Evolutionary conservation across 805 yeast genomes (phyloP).

Genomic region (Myxozyma udenii): DNA sequence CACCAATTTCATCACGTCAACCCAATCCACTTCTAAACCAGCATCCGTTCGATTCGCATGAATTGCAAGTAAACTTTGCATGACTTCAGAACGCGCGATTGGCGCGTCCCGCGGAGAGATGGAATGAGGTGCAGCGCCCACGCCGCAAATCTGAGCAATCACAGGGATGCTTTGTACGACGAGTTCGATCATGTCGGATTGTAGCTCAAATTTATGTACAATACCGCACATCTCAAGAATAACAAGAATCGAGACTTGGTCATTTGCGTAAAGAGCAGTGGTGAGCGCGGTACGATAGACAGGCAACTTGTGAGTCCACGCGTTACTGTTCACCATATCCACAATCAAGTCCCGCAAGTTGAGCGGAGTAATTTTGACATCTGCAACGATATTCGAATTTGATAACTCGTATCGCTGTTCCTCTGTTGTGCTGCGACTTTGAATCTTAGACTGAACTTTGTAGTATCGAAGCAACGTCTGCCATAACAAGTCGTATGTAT

Average conservation of each 20-base stretch:
- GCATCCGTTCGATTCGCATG: not conserved
- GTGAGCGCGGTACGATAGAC: slow-evolving; percentile 3
- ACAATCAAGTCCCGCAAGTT: slow-evolving; percentile 4
- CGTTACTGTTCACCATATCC: slow-evolving; percentile 7
- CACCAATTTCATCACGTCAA: slow-evolving; percentile 9
- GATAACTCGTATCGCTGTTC: not conserved
- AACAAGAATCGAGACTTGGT: slow-evolving; percentile 8
- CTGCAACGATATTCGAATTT: not conserved
- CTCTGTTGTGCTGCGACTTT: not conserved
- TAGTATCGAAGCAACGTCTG: slow-evolving; percentile 7
- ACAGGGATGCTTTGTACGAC: no score
- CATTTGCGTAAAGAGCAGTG: slow-evolving; percentile 9
- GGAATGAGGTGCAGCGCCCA: no score
- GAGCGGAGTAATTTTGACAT: not conserved
- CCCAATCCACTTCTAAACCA: slow-evolving; percentile 3
- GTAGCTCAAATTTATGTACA: slow-evolving; percentile 3
- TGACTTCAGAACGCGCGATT: no score
- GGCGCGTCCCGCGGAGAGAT: no score
- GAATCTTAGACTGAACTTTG: slow-evolving; percentile 1
- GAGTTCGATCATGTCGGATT: slow-evolving; percentile 2
- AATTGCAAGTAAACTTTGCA: slow-evolving; percentile 11
- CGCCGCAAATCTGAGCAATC: no score
- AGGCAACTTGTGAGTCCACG: slow-evolving; percentile 6
- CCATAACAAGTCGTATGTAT: slow-evolving; percentile 19
- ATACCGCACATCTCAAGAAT: slow-evolving; percentile 13